Evolutionary conservation across 805 yeast species (phyloP).

Genomic region (Lipomyces lipofer): DNA sequence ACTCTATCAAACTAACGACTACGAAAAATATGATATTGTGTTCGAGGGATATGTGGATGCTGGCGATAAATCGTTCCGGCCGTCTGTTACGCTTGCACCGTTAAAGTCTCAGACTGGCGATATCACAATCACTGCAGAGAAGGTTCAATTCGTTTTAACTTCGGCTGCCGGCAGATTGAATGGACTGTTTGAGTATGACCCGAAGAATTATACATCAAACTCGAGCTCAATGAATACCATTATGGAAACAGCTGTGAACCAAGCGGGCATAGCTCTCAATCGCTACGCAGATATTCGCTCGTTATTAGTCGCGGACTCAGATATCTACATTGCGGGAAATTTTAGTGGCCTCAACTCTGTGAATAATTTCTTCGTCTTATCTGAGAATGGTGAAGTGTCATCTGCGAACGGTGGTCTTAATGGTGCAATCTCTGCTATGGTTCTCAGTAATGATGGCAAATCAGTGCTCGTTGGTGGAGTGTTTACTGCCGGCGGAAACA

Average conservation of each 20-base stretch:
- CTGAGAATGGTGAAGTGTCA: constrained; percentile 30
- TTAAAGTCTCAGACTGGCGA: constrained; percentile 34
- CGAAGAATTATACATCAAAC: constrained; percentile 58
- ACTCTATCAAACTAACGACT: constrained; percentile 77
- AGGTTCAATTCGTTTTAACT: constrained; percentile 34
- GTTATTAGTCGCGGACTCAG: constrained; percentile 38
- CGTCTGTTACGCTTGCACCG: constrained; percentile 49
- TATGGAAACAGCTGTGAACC: constrained; percentile 52
- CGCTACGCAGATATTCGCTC: constrained; percentile 46
- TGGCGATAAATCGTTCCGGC: constrained; percentile 38
- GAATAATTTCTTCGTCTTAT: constrained; percentile 41
- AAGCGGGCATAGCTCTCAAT: constrained; percentile 42
- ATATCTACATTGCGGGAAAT: constrained; percentile 53
- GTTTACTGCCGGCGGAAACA: constrained; percentile 44
- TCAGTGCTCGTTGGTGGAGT: constrained; percentile 50
- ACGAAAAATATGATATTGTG: constrained; percentile 76
- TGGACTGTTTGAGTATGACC: constrained; percentile 81
- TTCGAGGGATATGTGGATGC: constrained; percentile 68
- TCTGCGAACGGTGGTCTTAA: constrained; percentile 44
- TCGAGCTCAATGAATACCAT: constrained; percentile 40
- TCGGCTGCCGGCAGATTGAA: constrained; percentile 47
- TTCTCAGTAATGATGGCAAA: constrained; percentile 38
- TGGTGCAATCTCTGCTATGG: constrained; percentile 43
- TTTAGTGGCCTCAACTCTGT: constrained; percentile 44
- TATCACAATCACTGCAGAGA: constrained; percentile 31